Conservation (phyloP, 202 grass and related monocot species). For the Miscanthus sacchariflorus region DNA sequence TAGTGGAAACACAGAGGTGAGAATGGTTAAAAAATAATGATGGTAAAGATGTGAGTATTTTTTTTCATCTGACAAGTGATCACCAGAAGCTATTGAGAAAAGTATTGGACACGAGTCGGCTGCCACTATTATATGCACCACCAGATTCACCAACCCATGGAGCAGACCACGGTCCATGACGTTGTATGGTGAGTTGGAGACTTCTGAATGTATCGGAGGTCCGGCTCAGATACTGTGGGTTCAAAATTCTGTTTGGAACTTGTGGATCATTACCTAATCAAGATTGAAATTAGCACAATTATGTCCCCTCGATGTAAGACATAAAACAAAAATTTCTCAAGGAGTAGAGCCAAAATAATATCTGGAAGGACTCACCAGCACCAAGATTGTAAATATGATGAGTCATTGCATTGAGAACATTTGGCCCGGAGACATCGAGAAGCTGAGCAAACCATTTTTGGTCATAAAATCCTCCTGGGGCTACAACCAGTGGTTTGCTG, state of each 20-base stretch:
- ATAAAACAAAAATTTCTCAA: slow-evolving; percentile 19
- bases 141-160: slow-evolving; percentile 98
- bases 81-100: slow-evolving; percentile 98
- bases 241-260: slow-evolving; percentile 74
- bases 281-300: slow-evolving; percentile 29
- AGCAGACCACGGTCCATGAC: slow-evolving; percentile 82
- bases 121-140: slow-evolving; percentile 96
- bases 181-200: slow-evolving; percentile 81
- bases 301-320: slow-evolving; percentile 20
- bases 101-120: slow-evolving; percentile 78
- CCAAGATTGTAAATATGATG: slow-evolving; percentile 99
- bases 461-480: slow-evolving; percentile 97
- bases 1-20: slow-evolving; percentile 49
- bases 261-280: slow-evolving; percentile 85
- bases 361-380: slow-evolving; percentile 63
- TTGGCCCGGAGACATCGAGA: slow-evolving; percentile 76
- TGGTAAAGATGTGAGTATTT: neutral
- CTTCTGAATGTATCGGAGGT: slow-evolving; percentile 84
- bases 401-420: slow-evolving; percentile 75
- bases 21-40: slow-evolving; percentile 8
- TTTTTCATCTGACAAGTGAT: slow-evolving; percentile 45
- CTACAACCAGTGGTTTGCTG: slow-evolving; percentile 74
- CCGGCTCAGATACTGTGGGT: slow-evolving; percentile 74
- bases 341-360: slow-evolving; percentile 11
- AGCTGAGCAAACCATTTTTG: slow-evolving; percentile 82